Evolutionary conservation across 139 green algal species (phyloP).

Genomic region (Coelastrella sp.): DNA sequence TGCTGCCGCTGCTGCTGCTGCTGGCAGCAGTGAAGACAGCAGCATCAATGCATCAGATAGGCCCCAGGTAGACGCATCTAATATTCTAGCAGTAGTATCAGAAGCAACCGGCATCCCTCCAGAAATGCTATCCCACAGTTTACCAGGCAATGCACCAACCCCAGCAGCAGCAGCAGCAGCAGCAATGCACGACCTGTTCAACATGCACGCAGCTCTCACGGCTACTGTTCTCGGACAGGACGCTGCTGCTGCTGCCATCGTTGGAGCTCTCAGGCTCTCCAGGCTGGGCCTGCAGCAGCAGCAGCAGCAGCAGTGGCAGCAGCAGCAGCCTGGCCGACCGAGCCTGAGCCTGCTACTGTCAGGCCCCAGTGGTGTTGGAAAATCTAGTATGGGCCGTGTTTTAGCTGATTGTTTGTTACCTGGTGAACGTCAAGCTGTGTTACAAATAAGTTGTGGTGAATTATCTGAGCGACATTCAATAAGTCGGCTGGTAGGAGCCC

Average conservation of each 20-base stretch:
- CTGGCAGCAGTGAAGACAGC: background rate
- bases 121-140: conserved; percentile 11
- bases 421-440: conserved; percentile 52
- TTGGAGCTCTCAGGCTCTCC: conserved; percentile 67
- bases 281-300: conserved; percentile 46
- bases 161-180: background rate
- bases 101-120: conserved; percentile 67
- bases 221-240: conserved; percentile 72
- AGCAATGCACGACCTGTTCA: background rate
- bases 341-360: conserved; percentile 81
- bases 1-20: background rate
- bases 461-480: conserved; percentile 80
- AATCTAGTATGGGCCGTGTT: conserved; percentile 76
- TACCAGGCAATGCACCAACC: too few relatives aligned
- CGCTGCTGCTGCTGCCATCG: conserved; percentile 64
- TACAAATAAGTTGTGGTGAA: conserved; percentile 71
- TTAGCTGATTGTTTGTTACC: conserved; percentile 54
- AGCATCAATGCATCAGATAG: background rate
- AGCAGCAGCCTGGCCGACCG: conserved; percentile 56
- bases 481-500: conserved; percentile 83
- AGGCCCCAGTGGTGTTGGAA: conserved; percentile 82
- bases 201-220: background rate
- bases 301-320: background rate
- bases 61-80: background rate
- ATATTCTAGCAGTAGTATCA: conserved; percentile 70